Base-by-base conservation (phyloP, 257 asterid genomes). In the Verbascum thapsus region DNA sequence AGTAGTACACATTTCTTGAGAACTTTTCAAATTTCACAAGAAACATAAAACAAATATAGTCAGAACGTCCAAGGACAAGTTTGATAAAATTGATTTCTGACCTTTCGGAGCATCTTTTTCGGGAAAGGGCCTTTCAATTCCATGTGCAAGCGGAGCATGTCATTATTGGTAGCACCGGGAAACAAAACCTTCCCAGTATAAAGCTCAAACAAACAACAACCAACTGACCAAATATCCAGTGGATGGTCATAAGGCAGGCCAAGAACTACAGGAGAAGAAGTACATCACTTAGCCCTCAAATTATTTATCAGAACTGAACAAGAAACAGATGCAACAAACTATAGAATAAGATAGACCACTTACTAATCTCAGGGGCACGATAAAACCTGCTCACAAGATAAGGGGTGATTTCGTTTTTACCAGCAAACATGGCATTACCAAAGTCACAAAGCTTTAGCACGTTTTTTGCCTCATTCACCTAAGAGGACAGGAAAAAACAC, bases 391-490 rank as follows among this genome's bases (percentile, higher is more conserved):
- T 90, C 47, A 94, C 99, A 52, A 94, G 99, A 68, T 90, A 94
- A 17, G 99, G 98, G 61, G 99, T 90, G 62, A 94, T 79, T 79
- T 90, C 98, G 73, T 94, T 94, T 86, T 83, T 90, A 11, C 99
- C 99, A 78, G 96, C 94, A 86, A 94, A 90, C 99, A 94, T 94
- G 67, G 99, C 98, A 83, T 85, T 94, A 40, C 99, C 99, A 51
- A 94, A 94, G 79, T 94, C 98, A 54, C 99, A 94, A 45, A 94
- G 94, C 85, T 94, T 94, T 83, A 94, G 48, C 2, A 94, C 88
- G 61, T 85, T 88, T 70, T 90, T 94, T 10, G 98, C 88, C 76
- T 94, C 99, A 68, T 88, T 94, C 61, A 94, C 99, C 99, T 94
- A 58, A 4, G n/a, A n/a, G 39, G 61, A 65, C 8, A 30, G 15